A percentile compares a stretch with the other conserved stretches of the same genome.
phyloP scores from a whole-genome alignment of 2,329 filamentous ascomycete species.

The Aurifilum marmelostoma region DNA sequence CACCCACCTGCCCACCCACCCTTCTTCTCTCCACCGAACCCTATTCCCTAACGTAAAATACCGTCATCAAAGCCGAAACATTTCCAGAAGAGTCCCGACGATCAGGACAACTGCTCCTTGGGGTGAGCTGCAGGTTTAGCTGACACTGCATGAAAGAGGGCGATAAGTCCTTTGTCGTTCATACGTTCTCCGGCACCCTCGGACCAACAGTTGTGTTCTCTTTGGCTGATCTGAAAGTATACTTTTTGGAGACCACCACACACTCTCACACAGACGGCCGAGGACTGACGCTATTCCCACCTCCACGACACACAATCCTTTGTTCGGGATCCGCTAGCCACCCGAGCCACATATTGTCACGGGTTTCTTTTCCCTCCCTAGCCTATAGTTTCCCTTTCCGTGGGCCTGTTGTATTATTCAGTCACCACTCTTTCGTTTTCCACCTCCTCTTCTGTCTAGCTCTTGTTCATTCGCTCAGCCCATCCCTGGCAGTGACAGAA shows the following conservation, averaged over 20 bases:
- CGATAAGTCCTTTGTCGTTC: background rate
- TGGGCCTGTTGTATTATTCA: background rate
- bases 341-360: conserved; percentile 12
- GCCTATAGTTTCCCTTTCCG: background rate
- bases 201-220: background rate
- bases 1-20: background rate
- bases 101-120: background rate
- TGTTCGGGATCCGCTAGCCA: conserved; percentile 21
- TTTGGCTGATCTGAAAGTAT: background rate
- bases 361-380: conserved; percentile 9
- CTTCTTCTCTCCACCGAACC: background rate
- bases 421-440: background rate
- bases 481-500: background rate
- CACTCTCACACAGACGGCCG: background rate
- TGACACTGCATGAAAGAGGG: background rate
- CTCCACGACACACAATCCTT: background rate
- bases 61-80: background rate
- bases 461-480: background rate
- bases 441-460: background rate
- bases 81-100: background rate
- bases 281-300: conserved; percentile 12
- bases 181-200: background rate
- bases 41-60: background rate
- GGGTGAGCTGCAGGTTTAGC: background rate
- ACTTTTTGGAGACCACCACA: background rate